Base-by-base conservation (phyloP, 2,329 filamentous ascomycete genomes). In the Leptographium flavum region DNA sequence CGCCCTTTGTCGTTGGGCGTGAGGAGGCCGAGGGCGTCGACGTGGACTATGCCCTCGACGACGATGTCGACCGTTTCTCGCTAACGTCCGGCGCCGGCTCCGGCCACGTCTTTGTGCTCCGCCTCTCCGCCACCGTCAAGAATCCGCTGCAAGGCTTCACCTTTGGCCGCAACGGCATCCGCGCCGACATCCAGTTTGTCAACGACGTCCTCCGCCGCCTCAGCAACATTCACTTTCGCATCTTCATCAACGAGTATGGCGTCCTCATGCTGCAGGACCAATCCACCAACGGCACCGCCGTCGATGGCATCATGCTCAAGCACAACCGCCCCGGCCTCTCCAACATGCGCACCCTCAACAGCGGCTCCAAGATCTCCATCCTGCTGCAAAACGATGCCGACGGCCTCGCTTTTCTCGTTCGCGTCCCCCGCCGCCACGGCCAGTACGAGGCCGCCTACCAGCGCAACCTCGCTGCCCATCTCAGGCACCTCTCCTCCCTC, bases 201-300 rank as follows among this genome's bases (percentile, higher is more conserved):
- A 70, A 79, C 50, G 82, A 90, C 52, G 73, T 74, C 1, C 67
- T 75, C 43, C 82, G 76, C 58, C 75, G 84, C 37, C 74, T 98
- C 48, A 96, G 90, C 67, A 95, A 96, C 58, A 73, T 83, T n/a
- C 92, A 98, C 60, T 98, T 96, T 60, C 81, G 87, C 44, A 94
- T 98, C 50, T 94, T 83, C 57, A 71, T 94, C 54, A 98, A 93
- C 55, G 69, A 79, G n/a, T 77, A 85, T 51, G 86, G 83, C 25
- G 80, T 84, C 46, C 72, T 95, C 52, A 94, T 98, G 87, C 68
- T 96, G 13, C 81, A 94, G 60, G 92, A 98, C 58, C 75, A 80
- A 58, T 96, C 92, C 0, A 95, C 87, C n/a, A 98, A 96, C 56
- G 92, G 92, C 25, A 96, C 92, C 4, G 70, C 86, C 48, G 86